Conservation (phyloP, 345 rosid genomes). For the Aquilaria malaccensis region DNA sequence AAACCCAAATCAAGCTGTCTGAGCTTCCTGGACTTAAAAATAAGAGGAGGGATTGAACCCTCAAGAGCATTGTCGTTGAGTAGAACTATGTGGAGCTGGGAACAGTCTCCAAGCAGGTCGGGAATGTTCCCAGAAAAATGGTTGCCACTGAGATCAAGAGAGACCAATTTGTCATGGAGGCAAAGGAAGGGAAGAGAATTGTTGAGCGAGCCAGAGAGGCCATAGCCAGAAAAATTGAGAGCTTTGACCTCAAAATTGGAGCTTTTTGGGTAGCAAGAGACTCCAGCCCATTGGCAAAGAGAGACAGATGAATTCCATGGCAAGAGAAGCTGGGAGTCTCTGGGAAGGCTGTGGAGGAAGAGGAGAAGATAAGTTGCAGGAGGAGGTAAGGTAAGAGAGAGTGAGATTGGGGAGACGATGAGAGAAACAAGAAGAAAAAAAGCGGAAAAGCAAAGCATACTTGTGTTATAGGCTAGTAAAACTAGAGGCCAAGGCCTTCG, state of each 20-base stretch:
- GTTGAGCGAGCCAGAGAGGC: conserved; percentile 27
- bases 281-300: conserved; percentile 31
- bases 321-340: conserved; percentile 18
- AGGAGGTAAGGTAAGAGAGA: conserved; percentile 13
- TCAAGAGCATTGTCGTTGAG: conserved; percentile 25
- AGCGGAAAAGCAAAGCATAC: conserved; percentile 13
- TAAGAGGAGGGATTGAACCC: conserved; percentile 22
- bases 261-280: conserved; percentile 23
- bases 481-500: not conserved
- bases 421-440: conserved; percentile 12
- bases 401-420: conserved; percentile 7
- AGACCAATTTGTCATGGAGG: conserved; percentile 18
- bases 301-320: conserved; percentile 29
- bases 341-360: conserved; percentile 26
- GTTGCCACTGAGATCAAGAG: conserved; percentile 37
- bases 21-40: conserved; percentile 25
- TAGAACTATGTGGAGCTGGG: conserved; percentile 20
- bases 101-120: conserved; percentile 21
- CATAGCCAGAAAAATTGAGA: conserved; percentile 27
- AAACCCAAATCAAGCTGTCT: conserved; percentile 21
- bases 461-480: not conserved
- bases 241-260: conserved; percentile 22
- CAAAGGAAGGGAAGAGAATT: conserved; percentile 25
- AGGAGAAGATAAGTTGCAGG: conserved; percentile 25
- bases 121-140: conserved; percentile 29